Conservation (phyloP, 208 protist genomes). For the Trypanosoma lewisi region DNA sequence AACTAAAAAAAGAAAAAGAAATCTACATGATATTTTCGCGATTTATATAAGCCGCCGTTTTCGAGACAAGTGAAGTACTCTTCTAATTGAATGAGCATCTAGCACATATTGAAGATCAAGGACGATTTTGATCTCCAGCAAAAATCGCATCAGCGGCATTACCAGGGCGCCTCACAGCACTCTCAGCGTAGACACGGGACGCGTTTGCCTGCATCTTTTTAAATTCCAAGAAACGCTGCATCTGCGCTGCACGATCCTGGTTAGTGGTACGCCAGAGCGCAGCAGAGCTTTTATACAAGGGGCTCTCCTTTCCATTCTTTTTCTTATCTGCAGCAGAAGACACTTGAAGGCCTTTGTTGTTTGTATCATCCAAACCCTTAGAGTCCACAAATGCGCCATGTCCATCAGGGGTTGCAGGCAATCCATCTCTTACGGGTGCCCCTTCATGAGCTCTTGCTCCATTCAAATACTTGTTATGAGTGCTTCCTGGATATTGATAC, state of each 20-base stretch:
- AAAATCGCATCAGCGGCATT: background rate
- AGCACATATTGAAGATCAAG: background rate
- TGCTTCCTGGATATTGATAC: slow-evolving; percentile 77
- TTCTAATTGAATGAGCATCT: background rate
- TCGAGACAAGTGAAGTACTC: background rate
- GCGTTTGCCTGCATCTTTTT: slow-evolving; percentile 56
- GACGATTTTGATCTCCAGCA: background rate
- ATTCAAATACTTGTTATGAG: slow-evolving; percentile 68
- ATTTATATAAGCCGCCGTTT: no score
- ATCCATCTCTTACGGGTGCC: slow-evolving; percentile 1
- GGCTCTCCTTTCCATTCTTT: background rate
- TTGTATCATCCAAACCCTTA: background rate
- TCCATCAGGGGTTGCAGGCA: slow-evolving; percentile 20
- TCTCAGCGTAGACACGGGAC: slow-evolving; percentile 61
- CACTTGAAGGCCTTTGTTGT: background rate
- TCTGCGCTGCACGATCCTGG: slow-evolving; percentile 63
- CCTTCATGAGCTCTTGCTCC: background rate
- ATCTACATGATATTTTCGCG: no score
- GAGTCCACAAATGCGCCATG: slow-evolving; percentile 16
- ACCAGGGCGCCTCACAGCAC: slow-evolving; percentile 15
- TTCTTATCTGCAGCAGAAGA: background rate
- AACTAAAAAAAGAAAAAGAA: background rate
- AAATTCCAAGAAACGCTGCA: slow-evolving; percentile 74
- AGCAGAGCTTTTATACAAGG: slow-evolving; percentile 40
- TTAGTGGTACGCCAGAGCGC: slow-evolving; percentile 85